These are phyloP conservation scores for Saururus chinensis DNA, from an alignment of 164 flowering plant genomes.

Conservation along the genomic window DNA sequence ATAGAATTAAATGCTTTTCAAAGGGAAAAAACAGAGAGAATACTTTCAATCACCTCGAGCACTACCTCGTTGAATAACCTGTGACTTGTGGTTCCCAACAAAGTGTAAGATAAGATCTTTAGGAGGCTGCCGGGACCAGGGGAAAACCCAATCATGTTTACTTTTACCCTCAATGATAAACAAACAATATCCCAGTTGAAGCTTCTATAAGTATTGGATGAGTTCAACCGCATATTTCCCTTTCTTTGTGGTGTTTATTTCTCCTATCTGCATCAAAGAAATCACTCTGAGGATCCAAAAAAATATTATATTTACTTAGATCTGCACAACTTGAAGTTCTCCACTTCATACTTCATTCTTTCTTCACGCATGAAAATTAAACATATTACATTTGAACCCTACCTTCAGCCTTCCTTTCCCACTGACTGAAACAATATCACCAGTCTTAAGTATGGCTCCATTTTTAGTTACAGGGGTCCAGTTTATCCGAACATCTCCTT, in stretches of 20 bases:
- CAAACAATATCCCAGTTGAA: no score
- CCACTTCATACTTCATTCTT: no score
- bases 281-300: background rate
- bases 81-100: no score
- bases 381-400: background rate
- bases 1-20: no score
- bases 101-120: no score
- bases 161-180: no score
- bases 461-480: conserved; percentile 69
- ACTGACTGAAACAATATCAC: conserved; percentile 77
- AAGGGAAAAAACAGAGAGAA: no score
- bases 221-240: conserved; percentile 87
- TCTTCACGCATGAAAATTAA: no score
- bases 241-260: conserved; percentile 61
- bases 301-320: background rate
- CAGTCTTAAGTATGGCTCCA: conserved; percentile 62
- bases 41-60: no score
- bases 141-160: no score
- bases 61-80: no score
- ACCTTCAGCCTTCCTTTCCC: conserved; percentile 90
- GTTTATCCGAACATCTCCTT: conserved; percentile 79
- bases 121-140: no score
- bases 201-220: conserved; percentile 24
- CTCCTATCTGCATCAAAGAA: conserved; percentile 59
- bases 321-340: background rate